Conservation (phyloP, 179 eudicot species). For the Silene coronaria region DNA sequence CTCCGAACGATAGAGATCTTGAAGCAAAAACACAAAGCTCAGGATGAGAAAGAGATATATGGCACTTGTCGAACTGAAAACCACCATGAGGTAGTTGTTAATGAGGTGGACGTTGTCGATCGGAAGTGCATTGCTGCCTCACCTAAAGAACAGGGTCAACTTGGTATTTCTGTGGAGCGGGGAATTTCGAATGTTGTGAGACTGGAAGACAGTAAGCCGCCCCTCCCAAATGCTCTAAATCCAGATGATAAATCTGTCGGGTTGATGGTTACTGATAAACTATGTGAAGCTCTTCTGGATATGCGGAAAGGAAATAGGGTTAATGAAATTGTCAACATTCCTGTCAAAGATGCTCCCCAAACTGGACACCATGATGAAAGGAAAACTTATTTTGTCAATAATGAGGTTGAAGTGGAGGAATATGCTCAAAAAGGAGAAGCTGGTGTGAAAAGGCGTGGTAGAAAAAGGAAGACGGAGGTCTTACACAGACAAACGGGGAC, state of each 20-base stretch:
- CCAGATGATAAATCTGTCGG: slow-evolving; percentile 9
- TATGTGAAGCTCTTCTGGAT: slow-evolving; percentile 10
- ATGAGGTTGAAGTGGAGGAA: slow-evolving; percentile 17
- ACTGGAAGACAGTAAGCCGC: slow-evolving; percentile 11
- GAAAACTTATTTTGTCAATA: not conserved
- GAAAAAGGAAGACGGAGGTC: slow-evolving; percentile 27
- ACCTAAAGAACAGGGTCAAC: slow-evolving; percentile 9
- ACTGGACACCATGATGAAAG: slow-evolving; percentile 5
- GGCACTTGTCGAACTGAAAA: slow-evolving; percentile 10
- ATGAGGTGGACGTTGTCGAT: slow-evolving; percentile 8
- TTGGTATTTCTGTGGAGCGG: slow-evolving; percentile 12
- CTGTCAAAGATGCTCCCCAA: not conserved
- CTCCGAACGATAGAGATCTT: slow-evolving; percentile 24
- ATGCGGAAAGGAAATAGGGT: slow-evolving; percentile 7
- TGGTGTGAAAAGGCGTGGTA: slow-evolving; percentile 25
- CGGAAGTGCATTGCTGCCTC: slow-evolving; percentile 6
- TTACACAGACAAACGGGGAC: not conserved
- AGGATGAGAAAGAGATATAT: slow-evolving; percentile 51
- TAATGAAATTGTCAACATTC: not conserved
- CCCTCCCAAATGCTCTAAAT: not conserved
- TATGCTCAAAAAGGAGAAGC: slow-evolving; percentile 9
- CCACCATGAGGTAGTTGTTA: slow-evolving; percentile 5
- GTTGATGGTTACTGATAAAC: not conserved
- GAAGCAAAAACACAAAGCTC: slow-evolving; percentile 44
- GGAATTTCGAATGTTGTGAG: not conserved